Evolutionary conservation across 768 basidiomycete genomes (phyloP).

Genomic region (Trametes sanguinea): DNA sequence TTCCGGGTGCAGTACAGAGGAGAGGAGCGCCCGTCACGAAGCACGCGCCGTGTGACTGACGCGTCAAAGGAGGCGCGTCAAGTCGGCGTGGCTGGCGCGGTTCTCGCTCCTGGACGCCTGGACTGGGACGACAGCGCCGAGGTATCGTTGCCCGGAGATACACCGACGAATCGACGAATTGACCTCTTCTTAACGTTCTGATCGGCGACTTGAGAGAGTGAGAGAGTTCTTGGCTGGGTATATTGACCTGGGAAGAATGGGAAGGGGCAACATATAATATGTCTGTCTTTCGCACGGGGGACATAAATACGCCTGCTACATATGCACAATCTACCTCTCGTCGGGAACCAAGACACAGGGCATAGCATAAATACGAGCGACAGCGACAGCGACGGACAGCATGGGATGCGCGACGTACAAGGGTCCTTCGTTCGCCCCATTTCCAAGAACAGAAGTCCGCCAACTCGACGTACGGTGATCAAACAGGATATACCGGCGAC

Average conservation of each 20-base stretch:
- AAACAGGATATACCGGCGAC: not conserved
- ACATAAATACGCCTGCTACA: slow-evolving; percentile 3
- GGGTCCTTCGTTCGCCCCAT: slow-evolving; percentile 11
- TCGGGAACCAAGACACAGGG: no score
- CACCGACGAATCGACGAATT: not conserved
- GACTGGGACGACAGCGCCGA: no score
- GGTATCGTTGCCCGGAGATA: not conserved
- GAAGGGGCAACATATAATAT: not conserved
- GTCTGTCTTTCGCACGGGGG: not conserved
- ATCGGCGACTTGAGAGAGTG: slow-evolving; percentile 9
- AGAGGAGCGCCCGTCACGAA: not conserved
- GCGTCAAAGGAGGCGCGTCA: no score
- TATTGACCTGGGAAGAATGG: not conserved
- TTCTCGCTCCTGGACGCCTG: no score
- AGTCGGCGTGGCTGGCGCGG: no score
- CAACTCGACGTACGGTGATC: not conserved
- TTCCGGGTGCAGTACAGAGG: no score
- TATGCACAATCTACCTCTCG: not conserved
- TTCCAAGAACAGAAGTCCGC: slow-evolving; percentile 13
- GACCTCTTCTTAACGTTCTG: not conserved
- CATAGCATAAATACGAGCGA: not conserved
- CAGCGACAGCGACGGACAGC: slow-evolving; percentile 5
- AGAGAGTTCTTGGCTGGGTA: not conserved
- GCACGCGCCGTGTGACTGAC: not conserved
- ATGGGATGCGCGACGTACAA: slow-evolving; percentile 9